A percentile compares a stretch with the other conserved stretches of the same genome.
Evolutionary conservation across 1,284 basidiomycete genomes (phyloP).

Genomic region (Ustilago shanxiensis): DNA sequence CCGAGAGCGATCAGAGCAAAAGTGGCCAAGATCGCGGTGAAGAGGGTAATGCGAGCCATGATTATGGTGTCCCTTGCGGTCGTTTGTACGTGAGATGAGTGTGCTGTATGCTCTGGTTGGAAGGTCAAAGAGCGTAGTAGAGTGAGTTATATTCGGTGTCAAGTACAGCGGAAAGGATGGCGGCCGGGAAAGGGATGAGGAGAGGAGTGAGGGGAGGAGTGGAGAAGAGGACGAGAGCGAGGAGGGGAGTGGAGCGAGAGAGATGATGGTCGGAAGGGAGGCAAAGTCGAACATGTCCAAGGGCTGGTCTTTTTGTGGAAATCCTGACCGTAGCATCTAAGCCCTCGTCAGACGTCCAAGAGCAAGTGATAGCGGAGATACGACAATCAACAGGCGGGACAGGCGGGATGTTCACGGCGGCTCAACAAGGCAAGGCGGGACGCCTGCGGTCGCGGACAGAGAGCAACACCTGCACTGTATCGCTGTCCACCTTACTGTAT

Average conservation of each 20-base stretch:
- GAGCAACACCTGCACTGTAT: too few species aligned
- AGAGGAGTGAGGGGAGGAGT: background rate
- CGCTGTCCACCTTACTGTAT: too few species aligned
- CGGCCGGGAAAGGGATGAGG: background rate
- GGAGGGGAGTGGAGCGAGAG: constrained; percentile 18
- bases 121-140: too few species aligned
- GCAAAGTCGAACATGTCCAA: background rate
- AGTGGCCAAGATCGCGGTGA: constrained; percentile 28
- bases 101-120: too few species aligned
- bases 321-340: background rate
- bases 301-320: background rate
- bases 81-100: background rate
- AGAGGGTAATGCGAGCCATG: constrained; percentile 16
- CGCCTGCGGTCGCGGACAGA: background rate
- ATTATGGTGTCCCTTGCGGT: background rate
- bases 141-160: too few species aligned
- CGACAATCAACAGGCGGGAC: constrained; percentile 4
- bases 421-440: constrained; percentile 9
- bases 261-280: constrained; percentile 4
- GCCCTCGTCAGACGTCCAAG: too few species aligned
- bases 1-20: constrained; percentile 26
- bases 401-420: constrained; percentile 6
- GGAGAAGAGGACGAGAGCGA: background rate
- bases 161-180: too few species aligned
- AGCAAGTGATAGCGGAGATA: constrained; percentile 1